Percentiles rank a stretch among this genome's conserved stretches.
Evolutionary conservation across 1,284 basidiomycete species (phyloP).

Genomic region (Apiotrichum laibachii): DNA sequence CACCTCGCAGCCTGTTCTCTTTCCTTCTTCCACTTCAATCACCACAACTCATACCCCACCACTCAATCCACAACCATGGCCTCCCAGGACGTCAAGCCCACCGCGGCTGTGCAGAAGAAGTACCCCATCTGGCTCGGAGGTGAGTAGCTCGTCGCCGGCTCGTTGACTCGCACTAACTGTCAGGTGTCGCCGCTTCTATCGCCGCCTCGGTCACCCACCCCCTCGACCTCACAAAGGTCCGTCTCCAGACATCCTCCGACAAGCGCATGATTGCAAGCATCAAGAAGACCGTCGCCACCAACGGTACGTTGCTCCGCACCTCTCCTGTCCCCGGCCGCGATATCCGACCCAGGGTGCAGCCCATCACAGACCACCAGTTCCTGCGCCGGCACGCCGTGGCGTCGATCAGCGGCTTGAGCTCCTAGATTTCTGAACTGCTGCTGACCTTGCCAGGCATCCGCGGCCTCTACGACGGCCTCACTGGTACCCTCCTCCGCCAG

Average conservation of each 20-base stretch:
- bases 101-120: constrained; percentile 52
- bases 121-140: constrained; percentile 81
- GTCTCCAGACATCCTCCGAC: constrained; percentile 80
- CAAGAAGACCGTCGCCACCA: constrained; percentile 61
- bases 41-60: no score
- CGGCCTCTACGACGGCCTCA: constrained; percentile 80
- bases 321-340: not conserved
- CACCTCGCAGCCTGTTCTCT: no score
- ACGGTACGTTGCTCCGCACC: constrained; percentile 29
- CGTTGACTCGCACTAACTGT: not conserved
- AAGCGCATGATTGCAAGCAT: constrained; percentile 78
- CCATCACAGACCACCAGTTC: no score
- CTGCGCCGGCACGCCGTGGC: not conserved
- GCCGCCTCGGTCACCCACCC: constrained; percentile 80
- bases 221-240: constrained; percentile 81
- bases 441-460: constrained; percentile 56
- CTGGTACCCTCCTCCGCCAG: constrained; percentile 84
- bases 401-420: not conserved
- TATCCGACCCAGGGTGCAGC: no score
- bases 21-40: not conserved
- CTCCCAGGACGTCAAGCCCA: not conserved
- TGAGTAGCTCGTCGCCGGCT: constrained; percentile 40
- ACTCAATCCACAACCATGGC: not conserved
- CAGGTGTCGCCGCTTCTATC: constrained; percentile 73
- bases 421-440: not conserved